A percentile compares a stretch with the other conserved stretches of the same genome.
phyloP scores from a whole-genome alignment of 371 early-diverging fungal species.

The Rhizopus stolonifer region DNA sequence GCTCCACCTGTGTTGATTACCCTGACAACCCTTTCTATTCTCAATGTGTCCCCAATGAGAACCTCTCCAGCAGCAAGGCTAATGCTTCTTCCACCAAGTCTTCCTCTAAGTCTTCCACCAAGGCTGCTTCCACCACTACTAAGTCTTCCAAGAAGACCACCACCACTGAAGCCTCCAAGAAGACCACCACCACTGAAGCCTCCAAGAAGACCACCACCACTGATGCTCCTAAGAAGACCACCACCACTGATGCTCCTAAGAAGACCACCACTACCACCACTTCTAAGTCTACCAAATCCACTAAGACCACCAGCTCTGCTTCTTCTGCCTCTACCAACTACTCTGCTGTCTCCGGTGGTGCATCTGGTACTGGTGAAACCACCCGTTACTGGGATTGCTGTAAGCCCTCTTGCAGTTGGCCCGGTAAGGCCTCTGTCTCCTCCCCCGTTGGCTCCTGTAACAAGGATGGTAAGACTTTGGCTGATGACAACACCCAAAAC shows the following conservation, averaged over 20 bases:
- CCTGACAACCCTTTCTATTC: constrained; percentile 28
- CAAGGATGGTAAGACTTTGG: constrained; percentile 30
- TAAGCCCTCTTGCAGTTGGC: constrained; percentile 49
- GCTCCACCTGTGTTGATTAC: constrained; percentile 30
- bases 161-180: background rate
- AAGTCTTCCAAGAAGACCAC: constrained; percentile 5
- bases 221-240: background rate
- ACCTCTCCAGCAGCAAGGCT: background rate
- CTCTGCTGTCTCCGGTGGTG: constrained; percentile 22
- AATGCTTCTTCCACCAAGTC: background rate
- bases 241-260: constrained; percentile 18
- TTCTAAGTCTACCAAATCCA: background rate
- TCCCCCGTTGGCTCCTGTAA: constrained; percentile 36
- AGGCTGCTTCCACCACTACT: background rate
- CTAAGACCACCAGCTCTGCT: background rate
- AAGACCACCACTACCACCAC: constrained; percentile 17
- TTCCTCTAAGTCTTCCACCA: background rate
- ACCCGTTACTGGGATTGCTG: constrained; percentile 56
- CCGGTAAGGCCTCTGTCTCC: constrained; percentile 32
- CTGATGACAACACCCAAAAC: constrained; percentile 25
- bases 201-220: constrained; percentile 7
- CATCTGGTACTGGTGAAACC: constrained; percentile 34
- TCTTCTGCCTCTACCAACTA: constrained; percentile 11
- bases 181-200: constrained; percentile 13
- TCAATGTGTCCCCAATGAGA: constrained; percentile 32